These are phyloP conservation scores for Artemisia tridentata DNA, from an alignment of 129 eudicot species.

Conservation along the genomic window DNA sequence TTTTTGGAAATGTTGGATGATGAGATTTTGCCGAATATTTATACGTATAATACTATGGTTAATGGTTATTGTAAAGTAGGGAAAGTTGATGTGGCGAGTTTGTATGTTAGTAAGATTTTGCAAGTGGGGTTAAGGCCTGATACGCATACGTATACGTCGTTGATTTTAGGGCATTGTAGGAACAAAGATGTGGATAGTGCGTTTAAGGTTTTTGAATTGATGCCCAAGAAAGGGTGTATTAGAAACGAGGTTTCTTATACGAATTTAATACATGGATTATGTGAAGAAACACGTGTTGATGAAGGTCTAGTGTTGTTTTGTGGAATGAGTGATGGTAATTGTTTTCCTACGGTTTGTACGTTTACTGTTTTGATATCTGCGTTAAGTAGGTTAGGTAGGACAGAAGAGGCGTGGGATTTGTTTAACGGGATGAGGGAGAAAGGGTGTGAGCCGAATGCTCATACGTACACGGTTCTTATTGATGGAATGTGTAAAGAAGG, in stretches of 20 bases:
- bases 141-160: slow-evolving; percentile 72
- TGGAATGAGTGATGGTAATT: slow-evolving; percentile 55
- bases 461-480: slow-evolving; percentile 77
- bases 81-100: slow-evolving; percentile 49
- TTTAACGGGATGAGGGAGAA: slow-evolving; percentile 56
- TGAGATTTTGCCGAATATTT: slow-evolving; percentile 58
- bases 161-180: slow-evolving; percentile 83
- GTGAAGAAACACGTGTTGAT: slow-evolving; percentile 56
- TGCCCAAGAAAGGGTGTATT: slow-evolving; percentile 63
- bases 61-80: slow-evolving; percentile 83
- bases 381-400: slow-evolving; percentile 54
- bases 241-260: slow-evolving; percentile 86
- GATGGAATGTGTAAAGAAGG: slow-evolving; percentile 68
- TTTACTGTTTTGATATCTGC: slow-evolving; percentile 74
- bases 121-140: slow-evolving; percentile 65
- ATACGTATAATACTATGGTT: slow-evolving; percentile 73
- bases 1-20: slow-evolving; percentile 59
- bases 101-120: slow-evolving; percentile 59
- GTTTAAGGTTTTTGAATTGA: slow-evolving; percentile 48
- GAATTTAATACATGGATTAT: slow-evolving; percentile 71
- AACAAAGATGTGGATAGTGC: slow-evolving; percentile 64
- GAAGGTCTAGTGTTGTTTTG: slow-evolving; percentile 55
- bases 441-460: slow-evolving; percentile 67
- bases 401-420: slow-evolving; percentile 49
- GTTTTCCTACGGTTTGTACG: slow-evolving; percentile 66